These are phyloP conservation scores for Trichoderma sp. DNA, from an alignment of 2,329 filamentous ascomycete species.

Conservation along the genomic window DNA sequence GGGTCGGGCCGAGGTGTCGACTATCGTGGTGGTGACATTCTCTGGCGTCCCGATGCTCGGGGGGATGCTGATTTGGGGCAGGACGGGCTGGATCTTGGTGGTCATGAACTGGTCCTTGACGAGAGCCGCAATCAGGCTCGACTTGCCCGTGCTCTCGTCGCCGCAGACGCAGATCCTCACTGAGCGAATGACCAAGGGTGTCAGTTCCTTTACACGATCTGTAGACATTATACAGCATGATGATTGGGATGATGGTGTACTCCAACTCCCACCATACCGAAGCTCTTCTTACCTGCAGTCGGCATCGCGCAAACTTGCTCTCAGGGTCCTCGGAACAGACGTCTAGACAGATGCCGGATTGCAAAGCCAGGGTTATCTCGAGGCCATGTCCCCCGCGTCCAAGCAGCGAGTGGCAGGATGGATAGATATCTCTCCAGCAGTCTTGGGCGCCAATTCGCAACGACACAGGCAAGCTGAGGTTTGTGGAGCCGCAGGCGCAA, in stretches of 20 bases:
- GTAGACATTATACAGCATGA: background rate
- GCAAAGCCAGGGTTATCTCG: slow-evolving; percentile 19
- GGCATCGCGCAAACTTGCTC: slow-evolving; percentile 33
- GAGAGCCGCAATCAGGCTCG: slow-evolving; percentile 87
- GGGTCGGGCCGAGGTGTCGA: slow-evolving; percentile 93
- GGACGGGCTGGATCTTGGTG: slow-evolving; percentile 90
- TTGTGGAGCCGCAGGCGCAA: slow-evolving; percentile 19
- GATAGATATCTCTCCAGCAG: background rate
- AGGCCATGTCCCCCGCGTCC: slow-evolving; percentile 30
- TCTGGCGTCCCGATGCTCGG: slow-evolving; percentile 91
- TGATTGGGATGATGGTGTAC: too few relatives aligned
- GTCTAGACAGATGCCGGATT: slow-evolving; percentile 1
- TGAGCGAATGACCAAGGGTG: slow-evolving; percentile 28
- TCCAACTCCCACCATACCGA: background rate
- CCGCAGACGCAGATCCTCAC: slow-evolving; percentile 96
- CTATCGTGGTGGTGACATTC: slow-evolving; percentile 95
- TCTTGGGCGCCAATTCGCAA: slow-evolving; percentile 10
- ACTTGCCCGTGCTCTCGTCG: slow-evolving; percentile 94
- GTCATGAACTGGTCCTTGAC: slow-evolving; percentile 97
- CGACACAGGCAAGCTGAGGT: background rate
- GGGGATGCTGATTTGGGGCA: slow-evolving; percentile 93
- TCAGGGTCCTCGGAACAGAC: background rate
- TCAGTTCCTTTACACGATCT: slow-evolving; percentile 4
- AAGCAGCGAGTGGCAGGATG: slow-evolving; percentile 7
- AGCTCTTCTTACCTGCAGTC: slow-evolving; percentile 31